A percentile compares a stretch with the other conserved stretches of the same genome.
phyloP scores from a whole-genome alignment of 306 rosid species.

The Trichosanthes cucumerina region DNA sequence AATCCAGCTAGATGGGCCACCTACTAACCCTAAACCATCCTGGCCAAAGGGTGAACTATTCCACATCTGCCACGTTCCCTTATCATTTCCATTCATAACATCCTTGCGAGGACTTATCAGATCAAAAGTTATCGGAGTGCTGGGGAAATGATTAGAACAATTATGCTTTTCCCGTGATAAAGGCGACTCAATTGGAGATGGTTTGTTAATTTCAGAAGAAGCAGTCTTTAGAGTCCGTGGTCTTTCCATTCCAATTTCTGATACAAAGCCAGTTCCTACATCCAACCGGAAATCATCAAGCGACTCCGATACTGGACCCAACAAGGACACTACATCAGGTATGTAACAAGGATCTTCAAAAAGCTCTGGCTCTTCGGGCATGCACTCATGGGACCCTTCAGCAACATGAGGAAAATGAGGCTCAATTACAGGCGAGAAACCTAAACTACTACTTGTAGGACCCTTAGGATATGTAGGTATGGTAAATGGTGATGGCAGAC shows the following conservation, averaged over 20 bases:
- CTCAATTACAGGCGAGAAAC: conserved; percentile 78
- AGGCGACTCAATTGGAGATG: conserved; percentile 90
- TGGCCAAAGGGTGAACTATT: conserved; percentile 75
- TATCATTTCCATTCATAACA: conserved; percentile 44
- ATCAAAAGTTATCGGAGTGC: conserved; percentile 37
- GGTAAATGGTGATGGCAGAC: conserved; percentile 80
- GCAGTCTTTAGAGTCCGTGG: conserved; percentile 52
- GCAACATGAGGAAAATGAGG: conserved; percentile 53
- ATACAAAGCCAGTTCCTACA: conserved; percentile 48
- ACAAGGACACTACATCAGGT: conserved; percentile 75
- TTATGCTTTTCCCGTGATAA: conserved; percentile 74
- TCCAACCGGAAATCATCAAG: conserved; percentile 85
- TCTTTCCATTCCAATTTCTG: conserved; percentile 40
- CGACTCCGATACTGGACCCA: conserved; percentile 97
- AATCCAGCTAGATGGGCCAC: conserved; percentile 84
- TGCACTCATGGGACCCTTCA: conserved; percentile 40
- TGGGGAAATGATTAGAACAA: conserved; percentile 40
- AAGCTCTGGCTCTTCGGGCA: conserved; percentile 72
- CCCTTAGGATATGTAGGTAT: conserved; percentile 42
- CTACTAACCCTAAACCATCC: conserved; percentile 79
- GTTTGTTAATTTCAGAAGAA: conserved; percentile 61
- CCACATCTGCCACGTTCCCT: conserved; percentile 99
- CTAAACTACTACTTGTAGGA: conserved; percentile 52
- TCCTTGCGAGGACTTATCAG: conserved; percentile 37
- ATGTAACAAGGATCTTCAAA: conserved; percentile 94